phyloP scores from a whole-genome alignment of 805 yeast genomes.

The Maudiozyma saulgeensis region DNA sequence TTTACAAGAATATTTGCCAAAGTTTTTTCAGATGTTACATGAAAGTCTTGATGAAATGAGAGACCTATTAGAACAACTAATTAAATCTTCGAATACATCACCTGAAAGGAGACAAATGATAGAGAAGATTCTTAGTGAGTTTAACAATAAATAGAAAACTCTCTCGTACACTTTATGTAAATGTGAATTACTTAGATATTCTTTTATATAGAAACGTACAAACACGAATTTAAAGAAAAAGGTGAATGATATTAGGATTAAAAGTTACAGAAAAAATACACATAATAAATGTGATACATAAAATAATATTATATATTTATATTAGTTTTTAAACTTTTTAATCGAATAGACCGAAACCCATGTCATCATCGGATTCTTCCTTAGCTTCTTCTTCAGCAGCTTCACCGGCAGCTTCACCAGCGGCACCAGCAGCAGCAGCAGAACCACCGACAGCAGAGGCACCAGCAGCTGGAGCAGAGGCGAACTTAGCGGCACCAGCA shows the following conservation, averaged over 20 bases:
- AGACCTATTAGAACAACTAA: constrained; percentile 10
- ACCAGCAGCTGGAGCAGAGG: constrained; percentile 37
- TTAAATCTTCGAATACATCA: constrained; percentile 8
- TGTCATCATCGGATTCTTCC: constrained; percentile 75
- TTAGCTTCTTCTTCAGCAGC: constrained; percentile 54
- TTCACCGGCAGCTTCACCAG: constrained; percentile 37
- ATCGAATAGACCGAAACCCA: constrained; percentile 92
- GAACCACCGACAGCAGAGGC: constrained; percentile 37
- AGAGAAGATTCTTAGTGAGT: not conserved
- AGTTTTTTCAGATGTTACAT: constrained; percentile 7
- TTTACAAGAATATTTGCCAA: constrained; percentile 8
- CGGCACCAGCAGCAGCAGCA: constrained; percentile 40
- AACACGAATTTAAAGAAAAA: not conserved
- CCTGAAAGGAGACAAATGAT: not conserved
- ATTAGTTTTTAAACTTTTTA: constrained; percentile 31
- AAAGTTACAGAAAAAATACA: not conserved
- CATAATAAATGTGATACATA: not conserved
- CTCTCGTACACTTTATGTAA: no score
- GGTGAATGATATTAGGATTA: not conserved
- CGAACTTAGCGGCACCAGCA: constrained; percentile 38
- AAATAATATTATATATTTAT: not conserved
- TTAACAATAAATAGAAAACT: not conserved
- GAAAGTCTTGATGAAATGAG: constrained; percentile 11
- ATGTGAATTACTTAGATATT: no score
- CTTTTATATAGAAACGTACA: not conserved